Evolutionary conservation across 257 asterid genomes (phyloP).

Genomic region (Anisodus tanguticus): DNA sequence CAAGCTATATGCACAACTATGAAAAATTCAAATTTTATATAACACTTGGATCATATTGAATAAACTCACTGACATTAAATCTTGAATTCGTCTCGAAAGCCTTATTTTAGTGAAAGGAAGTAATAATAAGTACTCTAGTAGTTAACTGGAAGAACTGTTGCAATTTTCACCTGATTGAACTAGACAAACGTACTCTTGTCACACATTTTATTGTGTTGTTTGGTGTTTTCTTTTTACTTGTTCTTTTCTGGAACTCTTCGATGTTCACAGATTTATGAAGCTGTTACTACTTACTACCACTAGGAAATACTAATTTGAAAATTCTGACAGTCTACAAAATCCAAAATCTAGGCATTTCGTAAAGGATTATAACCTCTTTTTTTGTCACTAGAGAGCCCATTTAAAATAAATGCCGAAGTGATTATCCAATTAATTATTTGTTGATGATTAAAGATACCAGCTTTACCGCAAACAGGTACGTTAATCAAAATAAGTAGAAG

Average conservation of each 20-base stretch:
- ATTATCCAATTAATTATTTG: not conserved
- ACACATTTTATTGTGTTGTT: slow-evolving; percentile 8
- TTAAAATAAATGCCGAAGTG: not conserved
- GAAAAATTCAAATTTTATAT: too few relatives aligned
- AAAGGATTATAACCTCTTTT: not conserved
- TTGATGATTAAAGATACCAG: slow-evolving; percentile 3
- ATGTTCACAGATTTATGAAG: not conserved
- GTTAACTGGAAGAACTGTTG: not conserved
- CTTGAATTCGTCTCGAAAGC: not conserved
- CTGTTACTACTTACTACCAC: slow-evolving; percentile 11
- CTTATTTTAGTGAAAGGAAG: not conserved
- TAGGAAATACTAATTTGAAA: not conserved
- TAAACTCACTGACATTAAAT: not conserved
- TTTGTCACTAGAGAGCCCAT: not conserved
- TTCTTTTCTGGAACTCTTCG: not conserved
- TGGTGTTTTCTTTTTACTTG: not conserved
- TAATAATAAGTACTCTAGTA: not conserved
- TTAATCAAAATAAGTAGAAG: slow-evolving; percentile 5
- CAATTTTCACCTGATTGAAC: not conserved
- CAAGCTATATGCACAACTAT: not conserved
- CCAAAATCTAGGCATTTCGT: not conserved
- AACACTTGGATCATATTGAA: not conserved
- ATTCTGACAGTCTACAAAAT: not conserved
- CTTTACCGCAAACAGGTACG: not conserved
- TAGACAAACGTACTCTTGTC: slow-evolving; percentile 5